Evolutionary conservation across 2,329 filamentous ascomycete species (phyloP).

Genomic region (Trichoderma guizhouense): DNA sequence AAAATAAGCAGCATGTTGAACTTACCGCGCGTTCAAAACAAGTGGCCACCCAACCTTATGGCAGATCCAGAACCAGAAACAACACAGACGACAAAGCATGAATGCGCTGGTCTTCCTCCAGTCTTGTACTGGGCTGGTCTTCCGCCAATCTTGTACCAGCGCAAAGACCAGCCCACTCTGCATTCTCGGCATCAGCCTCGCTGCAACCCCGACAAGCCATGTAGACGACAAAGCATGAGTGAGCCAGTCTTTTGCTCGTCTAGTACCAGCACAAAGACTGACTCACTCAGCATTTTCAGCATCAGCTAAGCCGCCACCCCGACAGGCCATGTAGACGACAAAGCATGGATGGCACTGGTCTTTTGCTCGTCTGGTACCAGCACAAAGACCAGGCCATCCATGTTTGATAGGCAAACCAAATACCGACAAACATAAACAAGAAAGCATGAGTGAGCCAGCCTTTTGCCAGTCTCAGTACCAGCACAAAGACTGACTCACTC

Average conservation of each 20-base stretch:
- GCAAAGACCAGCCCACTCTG: neutral
- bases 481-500: neutral
- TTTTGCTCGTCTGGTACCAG: neutral
- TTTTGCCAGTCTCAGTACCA: neutral
- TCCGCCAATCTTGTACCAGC: neutral
- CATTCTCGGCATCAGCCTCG: neutral
- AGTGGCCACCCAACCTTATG: neutral
- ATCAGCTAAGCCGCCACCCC: neutral
- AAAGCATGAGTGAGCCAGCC: neutral
- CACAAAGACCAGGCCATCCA: neutral
- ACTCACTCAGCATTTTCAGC: neutral
- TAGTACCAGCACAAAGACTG: neutral
- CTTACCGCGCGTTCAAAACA: neutral
- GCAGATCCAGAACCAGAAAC: neutral
- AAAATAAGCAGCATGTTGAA: neutral
- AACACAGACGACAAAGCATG: neutral
- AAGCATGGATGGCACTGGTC: neutral
- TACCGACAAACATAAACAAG: neutral
- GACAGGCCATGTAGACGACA: neutral
- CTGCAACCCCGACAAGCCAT: neutral
- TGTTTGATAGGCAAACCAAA: neutral
- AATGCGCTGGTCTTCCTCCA: neutral
- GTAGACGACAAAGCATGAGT: neutral
- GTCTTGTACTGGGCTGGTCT: neutral
- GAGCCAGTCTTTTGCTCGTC: neutral